A percentile compares a stretch with the other conserved stretches of the same genome.
phyloP scores from a whole-genome alignment of 2,329 filamentous ascomycete genomes.

The Corinectria fuckeliana region DNA sequence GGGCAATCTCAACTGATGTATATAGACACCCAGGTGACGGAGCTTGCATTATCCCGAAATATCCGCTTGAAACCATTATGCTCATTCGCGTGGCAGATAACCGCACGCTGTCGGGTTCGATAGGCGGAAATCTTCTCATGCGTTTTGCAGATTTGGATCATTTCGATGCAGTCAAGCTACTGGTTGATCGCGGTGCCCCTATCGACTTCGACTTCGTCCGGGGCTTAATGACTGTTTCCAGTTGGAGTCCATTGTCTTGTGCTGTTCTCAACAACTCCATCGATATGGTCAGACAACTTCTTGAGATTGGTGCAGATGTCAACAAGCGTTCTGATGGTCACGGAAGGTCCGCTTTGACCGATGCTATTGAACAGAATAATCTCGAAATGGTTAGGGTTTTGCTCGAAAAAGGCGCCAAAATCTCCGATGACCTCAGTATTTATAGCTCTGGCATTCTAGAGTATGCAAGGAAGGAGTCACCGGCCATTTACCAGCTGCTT shows the following conservation, averaged over 20 bases:
- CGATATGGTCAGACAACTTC: not conserved
- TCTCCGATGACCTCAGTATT: not conserved
- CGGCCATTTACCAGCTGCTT: not conserved
- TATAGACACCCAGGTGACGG: too few species aligned
- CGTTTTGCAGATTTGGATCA: not conserved
- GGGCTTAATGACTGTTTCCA: not conserved
- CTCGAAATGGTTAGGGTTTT: not conserved
- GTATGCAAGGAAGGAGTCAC: not conserved
- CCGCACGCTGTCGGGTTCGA: not conserved
- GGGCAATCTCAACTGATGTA: not conserved
- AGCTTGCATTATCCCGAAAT: not conserved
- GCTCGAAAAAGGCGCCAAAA: not conserved
- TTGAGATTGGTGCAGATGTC: not conserved
- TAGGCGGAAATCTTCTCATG: not conserved
- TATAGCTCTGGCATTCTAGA: not conserved
- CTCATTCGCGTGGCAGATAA: not conserved
- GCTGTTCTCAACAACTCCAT: not conserved
- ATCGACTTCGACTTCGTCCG: too few species aligned
- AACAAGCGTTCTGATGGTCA: not conserved
- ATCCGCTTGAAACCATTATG: not conserved
- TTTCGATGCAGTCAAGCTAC: not conserved
- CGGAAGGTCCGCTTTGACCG: not conserved
- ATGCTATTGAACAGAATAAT: not conserved
- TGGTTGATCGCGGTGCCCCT: not conserved
- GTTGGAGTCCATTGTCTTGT: not conserved